phyloP scores from a whole-genome alignment of 2,329 filamentous ascomycete species.

The Metarhizium sp. region DNA sequence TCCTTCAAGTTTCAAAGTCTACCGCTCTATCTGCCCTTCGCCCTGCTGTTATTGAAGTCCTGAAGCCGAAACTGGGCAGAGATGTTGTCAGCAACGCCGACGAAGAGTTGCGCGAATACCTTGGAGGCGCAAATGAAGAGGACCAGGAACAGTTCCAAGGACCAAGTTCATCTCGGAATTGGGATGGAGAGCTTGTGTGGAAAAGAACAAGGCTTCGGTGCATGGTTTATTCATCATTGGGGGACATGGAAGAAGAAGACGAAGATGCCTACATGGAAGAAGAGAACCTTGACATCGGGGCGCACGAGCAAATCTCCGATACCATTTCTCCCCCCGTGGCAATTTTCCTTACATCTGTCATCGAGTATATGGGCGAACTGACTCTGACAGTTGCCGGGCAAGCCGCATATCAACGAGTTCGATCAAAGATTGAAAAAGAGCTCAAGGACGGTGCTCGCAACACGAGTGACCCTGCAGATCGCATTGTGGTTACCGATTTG shows the following conservation, averaged over 20 bases:
- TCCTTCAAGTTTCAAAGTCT: slow-evolving; percentile 71
- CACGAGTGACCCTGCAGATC: slow-evolving; percentile 45
- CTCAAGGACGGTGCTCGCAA: slow-evolving; percentile 40
- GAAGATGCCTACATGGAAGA: slow-evolving; percentile 82
- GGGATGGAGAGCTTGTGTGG: slow-evolving; percentile 91
- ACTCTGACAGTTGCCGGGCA: slow-evolving; percentile 80
- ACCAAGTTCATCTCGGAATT: slow-evolving; percentile 45
- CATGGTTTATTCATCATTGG: slow-evolving; percentile 96
- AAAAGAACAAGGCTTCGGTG: slow-evolving; percentile 86
- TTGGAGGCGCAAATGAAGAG: slow-evolving; percentile 71
- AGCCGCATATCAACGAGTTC: slow-evolving; percentile 64
- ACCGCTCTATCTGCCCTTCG: slow-evolving; percentile 67
- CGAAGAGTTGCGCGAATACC: slow-evolving; percentile 78
- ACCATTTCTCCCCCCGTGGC: slow-evolving; percentile 82
- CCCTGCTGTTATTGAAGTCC: slow-evolving; percentile 73
- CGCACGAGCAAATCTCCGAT: slow-evolving; percentile 50
- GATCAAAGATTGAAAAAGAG: slow-evolving; percentile 48
- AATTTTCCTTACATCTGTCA: slow-evolving; percentile 89
- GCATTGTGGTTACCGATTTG: slow-evolving; percentile 74
- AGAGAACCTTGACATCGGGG: slow-evolving; percentile 57
- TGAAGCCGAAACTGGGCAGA: slow-evolving; percentile 81
- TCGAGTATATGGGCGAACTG: slow-evolving; percentile 91
- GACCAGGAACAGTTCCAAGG: slow-evolving; percentile 51
- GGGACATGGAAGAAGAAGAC: slow-evolving; percentile 96
- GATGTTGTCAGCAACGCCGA: slow-evolving; percentile 77